Evolutionary conservation across 177 flowering plant species (phyloP), one percentile per base, ranked within the genome.

Genomic region (Telopea speciosissima): DNA sequence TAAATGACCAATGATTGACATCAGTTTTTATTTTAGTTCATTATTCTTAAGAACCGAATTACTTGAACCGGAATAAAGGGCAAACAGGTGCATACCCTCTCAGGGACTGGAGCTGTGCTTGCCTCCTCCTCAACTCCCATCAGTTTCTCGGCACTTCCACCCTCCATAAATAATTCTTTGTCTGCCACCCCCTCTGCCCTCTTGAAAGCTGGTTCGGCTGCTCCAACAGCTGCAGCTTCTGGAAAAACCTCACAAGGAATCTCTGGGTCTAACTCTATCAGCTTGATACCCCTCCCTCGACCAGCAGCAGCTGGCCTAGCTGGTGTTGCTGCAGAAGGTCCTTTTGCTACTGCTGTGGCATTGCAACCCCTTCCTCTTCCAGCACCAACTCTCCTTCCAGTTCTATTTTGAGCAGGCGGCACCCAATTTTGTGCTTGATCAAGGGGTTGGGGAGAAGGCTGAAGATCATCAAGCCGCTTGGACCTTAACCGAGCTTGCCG

Each of bases 321-420:
- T 19, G 84, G 82, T 68, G 75, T 61, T n/a, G 81, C 86, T 24
- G 82, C 74, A 44, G 85, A 78, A 72, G 89, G 83, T 72, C 87
- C 91, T 75, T 83, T 88, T 9, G 80, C 88, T 85, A 83, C 79
- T 70, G 82, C 85, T 62, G 83, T 62, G 42, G 90, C 92, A 88
- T 86, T 89, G 52, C 77, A 72, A 67, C 91, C 93, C 79, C 93
- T 84, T 75, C 96, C 92, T 83, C 96, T 81, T 66, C 96, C 94
- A 76, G 83, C 88, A 67, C 83, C 87, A 76, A 42, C 88, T 82
- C 98, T 85, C 69, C 91, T 85, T 76, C 90, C 85, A 24, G 90
- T 83, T 76, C 83, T 82, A 71, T 82, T 88, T 69, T 79, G 95
- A 59, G 89, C 73, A 65, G 93, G 95, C 56, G 70, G 71, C 23